phyloP scores from a whole-genome alignment of 2,329 filamentous ascomycete genomes.

The Cladosporium sp. region DNA sequence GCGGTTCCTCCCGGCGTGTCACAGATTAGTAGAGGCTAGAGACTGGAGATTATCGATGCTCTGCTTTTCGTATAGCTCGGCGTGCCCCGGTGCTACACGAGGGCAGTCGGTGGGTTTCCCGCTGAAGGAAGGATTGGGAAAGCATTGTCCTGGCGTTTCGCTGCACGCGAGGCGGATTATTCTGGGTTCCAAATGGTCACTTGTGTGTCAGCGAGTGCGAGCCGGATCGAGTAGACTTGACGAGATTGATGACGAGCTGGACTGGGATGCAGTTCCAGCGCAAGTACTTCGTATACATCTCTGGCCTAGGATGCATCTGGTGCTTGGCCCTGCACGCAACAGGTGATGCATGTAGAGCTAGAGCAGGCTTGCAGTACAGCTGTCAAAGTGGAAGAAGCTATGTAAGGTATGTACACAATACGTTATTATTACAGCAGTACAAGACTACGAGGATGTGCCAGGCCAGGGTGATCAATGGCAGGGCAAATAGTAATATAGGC shows the following conservation, averaged over 20 bases:
- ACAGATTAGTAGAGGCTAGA: slow-evolving; percentile 20
- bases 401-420: background rate
- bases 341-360: background rate
- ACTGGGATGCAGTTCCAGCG: background rate
- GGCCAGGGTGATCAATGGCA: background rate
- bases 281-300: slow-evolving; percentile 5
- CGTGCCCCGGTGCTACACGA: slow-evolving; percentile 16
- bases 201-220: background rate
- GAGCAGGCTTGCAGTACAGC: background rate
- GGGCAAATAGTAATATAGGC: background rate
- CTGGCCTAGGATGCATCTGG: slow-evolving; percentile 3
- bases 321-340: slow-evolving; percentile 18
- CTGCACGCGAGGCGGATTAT: slow-evolving; percentile 11
- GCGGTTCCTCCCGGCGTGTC: slow-evolving; percentile 19
- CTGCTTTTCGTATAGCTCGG: slow-evolving; percentile 15
- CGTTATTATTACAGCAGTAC: background rate
- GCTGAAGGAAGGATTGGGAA: background rate
- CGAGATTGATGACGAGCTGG: background rate
- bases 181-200: background rate
- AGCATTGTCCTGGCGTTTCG: background rate
- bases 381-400: background rate
- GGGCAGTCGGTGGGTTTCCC: background rate
- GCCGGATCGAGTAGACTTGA: background rate
- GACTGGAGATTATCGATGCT: slow-evolving; percentile 14
- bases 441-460: background rate